Evolutionary conservation across 352 stramenopile genomes (phyloP).

Genomic region (Phytopythium sindhum): DNA sequence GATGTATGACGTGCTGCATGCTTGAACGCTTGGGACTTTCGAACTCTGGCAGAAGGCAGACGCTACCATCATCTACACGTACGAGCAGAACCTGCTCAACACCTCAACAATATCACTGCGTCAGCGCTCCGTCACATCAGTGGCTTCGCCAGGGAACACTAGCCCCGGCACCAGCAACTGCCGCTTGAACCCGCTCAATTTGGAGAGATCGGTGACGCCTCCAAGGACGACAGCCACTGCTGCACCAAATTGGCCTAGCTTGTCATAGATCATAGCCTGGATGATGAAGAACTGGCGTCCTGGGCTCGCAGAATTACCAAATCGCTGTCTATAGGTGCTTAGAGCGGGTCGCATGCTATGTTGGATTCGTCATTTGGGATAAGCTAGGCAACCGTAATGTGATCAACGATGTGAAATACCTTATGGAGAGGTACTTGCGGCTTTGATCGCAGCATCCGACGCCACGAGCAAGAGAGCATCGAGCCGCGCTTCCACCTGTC

Average conservation of each 20-base stretch:
- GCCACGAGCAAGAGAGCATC: slow-evolving; percentile 18
- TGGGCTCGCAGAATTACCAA: no score
- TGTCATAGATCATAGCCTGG: not conserved
- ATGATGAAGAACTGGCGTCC: not conserved
- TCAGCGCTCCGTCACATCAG: slow-evolving; percentile 23
- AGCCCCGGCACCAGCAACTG: not conserved
- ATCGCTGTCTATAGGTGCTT: no score
- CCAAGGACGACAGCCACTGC: slow-evolving; percentile 11
- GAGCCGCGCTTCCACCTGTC: slow-evolving; percentile 36
- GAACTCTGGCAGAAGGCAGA: slow-evolving; percentile 24
- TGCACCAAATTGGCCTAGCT: not conserved
- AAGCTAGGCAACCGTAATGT: not conserved
- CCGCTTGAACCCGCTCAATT: slow-evolving; percentile 1
- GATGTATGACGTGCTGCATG: not conserved
- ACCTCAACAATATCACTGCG: slow-evolving; percentile 52
- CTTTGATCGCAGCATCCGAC: not conserved
- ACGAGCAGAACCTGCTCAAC: slow-evolving; percentile 56
- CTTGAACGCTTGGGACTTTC: not conserved
- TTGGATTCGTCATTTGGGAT: not conserved
- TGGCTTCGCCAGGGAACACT: not conserved
- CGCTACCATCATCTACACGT: slow-evolving; percentile 28
- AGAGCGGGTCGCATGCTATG: not conserved
- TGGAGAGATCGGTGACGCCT: not conserved
- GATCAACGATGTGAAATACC: not conserved
- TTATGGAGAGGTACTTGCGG: not conserved